phyloP scores from a whole-genome alignment of 2,329 filamentous ascomycete species.

The Paraphaeosphaeria sporulosa region DNA sequence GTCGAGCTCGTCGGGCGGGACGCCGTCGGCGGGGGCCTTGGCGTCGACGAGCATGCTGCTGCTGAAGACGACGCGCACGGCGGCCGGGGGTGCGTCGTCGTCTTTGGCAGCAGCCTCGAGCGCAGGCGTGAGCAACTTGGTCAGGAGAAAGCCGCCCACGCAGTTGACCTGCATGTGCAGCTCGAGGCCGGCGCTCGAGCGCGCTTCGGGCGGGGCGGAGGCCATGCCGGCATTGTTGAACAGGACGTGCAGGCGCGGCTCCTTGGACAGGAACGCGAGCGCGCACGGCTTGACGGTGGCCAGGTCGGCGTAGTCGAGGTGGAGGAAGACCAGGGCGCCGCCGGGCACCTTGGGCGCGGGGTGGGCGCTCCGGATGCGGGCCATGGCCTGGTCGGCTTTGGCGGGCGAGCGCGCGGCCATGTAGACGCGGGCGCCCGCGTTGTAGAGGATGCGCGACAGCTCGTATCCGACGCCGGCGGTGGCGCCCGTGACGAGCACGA shows the following conservation, averaged over 20 bases:
- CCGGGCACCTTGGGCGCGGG: neutral
- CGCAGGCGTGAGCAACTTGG: conserved; percentile 31
- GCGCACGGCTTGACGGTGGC: neutral
- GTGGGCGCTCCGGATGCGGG: conserved; percentile 53
- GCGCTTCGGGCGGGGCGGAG: conserved; percentile 26
- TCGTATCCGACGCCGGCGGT: conserved; percentile 59
- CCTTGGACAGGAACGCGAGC: conserved; percentile 27
- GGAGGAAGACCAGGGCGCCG: neutral
- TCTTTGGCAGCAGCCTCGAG: too few relatives aligned
- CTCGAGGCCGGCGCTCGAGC: conserved; percentile 38
- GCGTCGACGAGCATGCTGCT: conserved; percentile 2
- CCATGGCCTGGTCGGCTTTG: conserved; percentile 49
- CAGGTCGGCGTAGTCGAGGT: neutral
- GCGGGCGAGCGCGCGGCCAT: conserved; percentile 56
- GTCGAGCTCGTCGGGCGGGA: neutral
- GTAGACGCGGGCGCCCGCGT: conserved; percentile 59
- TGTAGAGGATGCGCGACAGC: conserved; percentile 59
- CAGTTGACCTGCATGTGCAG: conserved; percentile 46
- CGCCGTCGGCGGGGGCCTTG: neutral
- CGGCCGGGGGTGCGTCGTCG: too few relatives aligned
- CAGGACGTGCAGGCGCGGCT: conserved; percentile 52
- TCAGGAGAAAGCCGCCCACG: conserved; percentile 47
- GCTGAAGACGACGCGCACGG: neutral
- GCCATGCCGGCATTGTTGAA: conserved; percentile 40
- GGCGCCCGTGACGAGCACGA: conserved; percentile 61